A percentile compares a stretch with the other conserved stretches of the same genome.
Conservation (phyloP, 345 rosid genomes). For the Salix koriyanagi region DNA sequence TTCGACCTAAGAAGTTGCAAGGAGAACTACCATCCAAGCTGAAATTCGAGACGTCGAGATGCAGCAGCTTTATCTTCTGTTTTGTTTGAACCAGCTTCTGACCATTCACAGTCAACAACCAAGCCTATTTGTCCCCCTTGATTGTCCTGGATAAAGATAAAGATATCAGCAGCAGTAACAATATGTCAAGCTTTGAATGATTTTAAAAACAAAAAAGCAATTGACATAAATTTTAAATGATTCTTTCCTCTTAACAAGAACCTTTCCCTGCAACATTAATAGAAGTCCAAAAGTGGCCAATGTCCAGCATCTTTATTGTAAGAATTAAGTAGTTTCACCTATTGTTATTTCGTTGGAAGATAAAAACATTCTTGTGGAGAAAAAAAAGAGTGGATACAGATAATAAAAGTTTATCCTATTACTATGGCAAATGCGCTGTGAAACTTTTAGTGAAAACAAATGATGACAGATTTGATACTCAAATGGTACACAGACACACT, state of each 20-base stretch:
- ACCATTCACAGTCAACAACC: slow-evolving; percentile 32
- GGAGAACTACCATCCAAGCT: slow-evolving; percentile 26
- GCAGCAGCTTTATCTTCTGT: slow-evolving; percentile 24
- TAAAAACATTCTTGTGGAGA: not conserved
- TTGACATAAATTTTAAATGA: not conserved
- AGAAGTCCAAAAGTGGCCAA: not conserved
- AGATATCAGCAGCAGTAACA: not conserved
- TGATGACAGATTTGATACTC: not conserved
- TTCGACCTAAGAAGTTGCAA: not conserved
- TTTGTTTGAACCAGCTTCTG: slow-evolving; percentile 20
- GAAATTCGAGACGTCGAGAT: slow-evolving; percentile 23
- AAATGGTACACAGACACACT: not conserved
- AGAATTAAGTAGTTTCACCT: not conserved
- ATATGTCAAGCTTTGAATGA: slow-evolving; percentile 2
- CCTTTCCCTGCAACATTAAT: not conserved
- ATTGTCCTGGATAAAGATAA: slow-evolving; percentile 19
- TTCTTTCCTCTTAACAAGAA: not conserved
- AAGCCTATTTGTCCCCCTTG: slow-evolving; percentile 27
- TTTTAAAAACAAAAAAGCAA: not conserved
- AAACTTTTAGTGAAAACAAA: not conserved
- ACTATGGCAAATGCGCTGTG: not conserved
- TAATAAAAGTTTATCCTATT: not conserved
- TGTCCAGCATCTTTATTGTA: not conserved
- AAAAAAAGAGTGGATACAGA: not conserved
- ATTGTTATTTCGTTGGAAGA: not conserved